phyloP scores from a whole-genome alignment of 768 basidiomycete genomes.

The Collybiopsis confluens region DNA sequence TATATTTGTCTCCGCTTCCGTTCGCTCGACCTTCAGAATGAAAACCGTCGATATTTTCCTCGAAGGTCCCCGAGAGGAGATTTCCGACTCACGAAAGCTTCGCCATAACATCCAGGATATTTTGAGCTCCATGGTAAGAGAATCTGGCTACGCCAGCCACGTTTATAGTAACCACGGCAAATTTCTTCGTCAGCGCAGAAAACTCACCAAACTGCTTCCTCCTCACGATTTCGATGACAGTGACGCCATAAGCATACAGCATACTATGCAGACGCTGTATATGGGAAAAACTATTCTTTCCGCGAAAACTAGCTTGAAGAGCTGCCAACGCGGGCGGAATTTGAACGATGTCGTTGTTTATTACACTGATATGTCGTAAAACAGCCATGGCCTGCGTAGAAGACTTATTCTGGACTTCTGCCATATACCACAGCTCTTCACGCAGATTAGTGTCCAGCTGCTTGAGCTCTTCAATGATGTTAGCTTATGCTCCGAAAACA shows the following conservation, averaged over 20 bases:
- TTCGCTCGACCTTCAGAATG: conserved; percentile 63
- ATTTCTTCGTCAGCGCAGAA: not conserved
- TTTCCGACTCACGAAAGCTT: conserved; percentile 66
- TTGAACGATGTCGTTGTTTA: conserved; percentile 79
- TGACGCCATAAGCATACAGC: conserved; percentile 89
- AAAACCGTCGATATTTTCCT: not conserved
- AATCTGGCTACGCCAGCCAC: conserved; percentile 52
- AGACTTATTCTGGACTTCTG: conserved; percentile 56
- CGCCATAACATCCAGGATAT: conserved; percentile 82
- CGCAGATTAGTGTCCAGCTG: conserved; percentile 60
- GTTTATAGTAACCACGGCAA: too few relatives aligned
- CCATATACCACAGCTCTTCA: conserved; percentile 48
- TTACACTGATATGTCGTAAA: conserved; percentile 69
- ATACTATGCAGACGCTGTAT: conserved; percentile 85
- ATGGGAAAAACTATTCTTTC: conserved; percentile 83
- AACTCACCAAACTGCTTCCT: conserved; percentile 82
- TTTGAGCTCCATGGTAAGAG: conserved; percentile 76
- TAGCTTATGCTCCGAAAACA: not conserved
- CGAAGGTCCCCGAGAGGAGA: not conserved
- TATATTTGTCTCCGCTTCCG: conserved; percentile 85
- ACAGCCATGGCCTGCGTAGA: conserved; percentile 62
- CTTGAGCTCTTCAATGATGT: conserved; percentile 46
- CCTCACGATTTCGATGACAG: conserved; percentile 85
- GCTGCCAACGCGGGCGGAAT: conserved; percentile 60
- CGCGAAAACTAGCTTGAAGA: conserved; percentile 71